Evolutionary conservation across 1,284 basidiomycete genomes (phyloP).

Genomic region (Rhizopogon parksii): DNA sequence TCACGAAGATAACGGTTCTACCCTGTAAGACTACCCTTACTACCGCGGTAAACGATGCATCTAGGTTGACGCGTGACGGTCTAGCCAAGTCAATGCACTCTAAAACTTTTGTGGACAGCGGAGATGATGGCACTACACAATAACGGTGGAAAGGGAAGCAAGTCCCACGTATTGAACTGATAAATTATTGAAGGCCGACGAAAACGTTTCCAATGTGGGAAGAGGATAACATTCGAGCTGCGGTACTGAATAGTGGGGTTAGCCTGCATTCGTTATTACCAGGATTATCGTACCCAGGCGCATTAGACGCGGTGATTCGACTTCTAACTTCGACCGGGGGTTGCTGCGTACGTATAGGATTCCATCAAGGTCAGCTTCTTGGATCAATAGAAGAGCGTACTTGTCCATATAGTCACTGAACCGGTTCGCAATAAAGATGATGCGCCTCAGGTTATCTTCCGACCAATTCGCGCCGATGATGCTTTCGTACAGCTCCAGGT

Average conservation of each 20-base stretch:
- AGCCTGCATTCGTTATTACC: neutral
- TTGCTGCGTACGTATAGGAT: slow-evolving; percentile 31
- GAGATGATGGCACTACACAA: slow-evolving; percentile 2
- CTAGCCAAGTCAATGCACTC: no score
- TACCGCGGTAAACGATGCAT: neutral
- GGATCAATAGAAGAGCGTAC: slow-evolving; percentile 33
- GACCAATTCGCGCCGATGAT: slow-evolving; percentile 58
- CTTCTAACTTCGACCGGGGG: slow-evolving; percentile 19
- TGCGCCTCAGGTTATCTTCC: slow-evolving; percentile 27
- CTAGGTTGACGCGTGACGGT: no score
- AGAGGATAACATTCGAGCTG: slow-evolving; percentile 42
- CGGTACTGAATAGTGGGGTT: slow-evolving; percentile 25
- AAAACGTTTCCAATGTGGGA: slow-evolving; percentile 40
- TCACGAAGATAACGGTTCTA: slow-evolving; percentile 3
- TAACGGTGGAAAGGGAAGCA: slow-evolving; percentile 13
- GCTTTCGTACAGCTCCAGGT: slow-evolving; percentile 60
- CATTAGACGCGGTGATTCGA: slow-evolving; percentile 24
- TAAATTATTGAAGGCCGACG: slow-evolving; percentile 64
- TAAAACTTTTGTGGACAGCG: neutral
- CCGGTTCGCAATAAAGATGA: slow-evolving; percentile 41
- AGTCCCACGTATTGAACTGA: slow-evolving; percentile 45
- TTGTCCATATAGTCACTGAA: slow-evolving; percentile 39
- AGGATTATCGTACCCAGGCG: slow-evolving; percentile 19
- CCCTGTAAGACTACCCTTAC: neutral
- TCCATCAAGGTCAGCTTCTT: slow-evolving; percentile 30